phyloP scores from a whole-genome alignment of 768 basidiomycete species.

The Ramaria rubella region DNA sequence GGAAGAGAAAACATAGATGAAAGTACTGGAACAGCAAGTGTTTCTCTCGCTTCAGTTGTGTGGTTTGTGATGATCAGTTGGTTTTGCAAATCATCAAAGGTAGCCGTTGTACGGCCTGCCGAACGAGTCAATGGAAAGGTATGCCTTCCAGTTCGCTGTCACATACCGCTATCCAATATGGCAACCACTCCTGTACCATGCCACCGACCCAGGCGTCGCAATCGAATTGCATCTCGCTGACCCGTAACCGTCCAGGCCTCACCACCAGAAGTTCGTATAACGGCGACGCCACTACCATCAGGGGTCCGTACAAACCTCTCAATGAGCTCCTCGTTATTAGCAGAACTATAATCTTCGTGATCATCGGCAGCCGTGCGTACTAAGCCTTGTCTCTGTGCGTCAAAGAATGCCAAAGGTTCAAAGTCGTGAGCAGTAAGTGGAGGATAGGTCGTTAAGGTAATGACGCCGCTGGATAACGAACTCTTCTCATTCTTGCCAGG shows the following conservation, averaged over 20 bases:
- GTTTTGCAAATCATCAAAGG: background rate
- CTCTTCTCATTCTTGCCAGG: conserved; percentile 33
- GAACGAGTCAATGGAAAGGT: conserved; percentile 8
- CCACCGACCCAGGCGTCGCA: conserved; percentile 49
- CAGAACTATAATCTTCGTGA: conserved; percentile 32
- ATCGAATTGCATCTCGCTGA: conserved; percentile 32
- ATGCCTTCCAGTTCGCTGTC: background rate
- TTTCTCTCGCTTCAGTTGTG: background rate
- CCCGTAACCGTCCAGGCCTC: conserved; percentile 57
- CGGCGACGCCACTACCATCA: conserved; percentile 68
- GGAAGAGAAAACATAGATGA: conserved; percentile 63
- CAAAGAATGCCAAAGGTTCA: conserved; percentile 55
- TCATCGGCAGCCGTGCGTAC: conserved; percentile 27
- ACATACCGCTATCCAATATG: conserved; percentile 60
- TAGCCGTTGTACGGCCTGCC: conserved; percentile 30
- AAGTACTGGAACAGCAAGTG: conserved; percentile 42
- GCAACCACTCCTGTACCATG: conserved; percentile 56
- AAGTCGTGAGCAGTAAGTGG: conserved; percentile 60
- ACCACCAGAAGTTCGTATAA: conserved; percentile 49
- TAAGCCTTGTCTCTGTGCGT: conserved; percentile 47
- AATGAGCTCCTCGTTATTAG: conserved; percentile 46
- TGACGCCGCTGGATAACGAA: conserved; percentile 1
- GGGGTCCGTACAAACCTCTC: conserved; percentile 67
- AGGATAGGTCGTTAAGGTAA: conserved; percentile 60
- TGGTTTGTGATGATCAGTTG: conserved; percentile 6